Conservation (phyloP, 1,284 basidiomycete species). For the Stereum hirsutum region DNA sequence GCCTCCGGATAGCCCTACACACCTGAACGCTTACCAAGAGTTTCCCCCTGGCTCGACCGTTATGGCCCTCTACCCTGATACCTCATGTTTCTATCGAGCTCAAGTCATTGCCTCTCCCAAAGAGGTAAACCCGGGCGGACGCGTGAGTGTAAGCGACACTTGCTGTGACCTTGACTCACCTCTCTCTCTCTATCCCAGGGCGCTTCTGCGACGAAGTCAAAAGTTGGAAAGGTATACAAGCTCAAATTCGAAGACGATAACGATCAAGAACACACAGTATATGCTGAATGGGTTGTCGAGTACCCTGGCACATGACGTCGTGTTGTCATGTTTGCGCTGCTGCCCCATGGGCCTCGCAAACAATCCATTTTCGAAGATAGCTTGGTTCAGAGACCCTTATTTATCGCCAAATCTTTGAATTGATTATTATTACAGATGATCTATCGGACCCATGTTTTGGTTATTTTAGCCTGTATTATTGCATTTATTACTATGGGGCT, state of each 20-base stretch:
- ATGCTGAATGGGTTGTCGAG: slow-evolving; percentile 68
- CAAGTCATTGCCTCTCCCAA: slow-evolving; percentile 63
- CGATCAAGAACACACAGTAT: slow-evolving; percentile 64
- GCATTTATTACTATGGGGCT: too few species aligned
- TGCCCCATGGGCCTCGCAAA: too few species aligned
- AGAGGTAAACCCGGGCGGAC: slow-evolving; percentile 36
- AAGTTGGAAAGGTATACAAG: slow-evolving; percentile 50
- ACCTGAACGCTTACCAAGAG: slow-evolving; percentile 60
- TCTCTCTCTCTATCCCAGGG: slow-evolving; percentile 9
- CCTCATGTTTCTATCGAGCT: slow-evolving; percentile 79
- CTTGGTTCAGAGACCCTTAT: too few species aligned
- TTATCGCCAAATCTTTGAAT: too few species aligned
- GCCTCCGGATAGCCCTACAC: slow-evolving; percentile 43
- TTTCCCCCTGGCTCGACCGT: slow-evolving; percentile 65
- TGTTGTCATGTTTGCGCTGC: not conserved
- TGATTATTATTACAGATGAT: too few species aligned
- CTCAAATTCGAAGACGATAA: slow-evolving; percentile 80
- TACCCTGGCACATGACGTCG: slow-evolving; percentile 42
- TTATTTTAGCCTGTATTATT: too few species aligned
- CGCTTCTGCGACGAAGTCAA: too few species aligned
- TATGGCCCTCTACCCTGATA: slow-evolving; percentile 77
- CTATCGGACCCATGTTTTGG: too few species aligned
- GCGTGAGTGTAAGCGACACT: slow-evolving; percentile 29
- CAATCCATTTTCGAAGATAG: too few species aligned
- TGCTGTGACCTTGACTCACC: slow-evolving; percentile 14